Conservation (phyloP, 805 yeast species). For the Wickerhamiella galacta region DNA sequence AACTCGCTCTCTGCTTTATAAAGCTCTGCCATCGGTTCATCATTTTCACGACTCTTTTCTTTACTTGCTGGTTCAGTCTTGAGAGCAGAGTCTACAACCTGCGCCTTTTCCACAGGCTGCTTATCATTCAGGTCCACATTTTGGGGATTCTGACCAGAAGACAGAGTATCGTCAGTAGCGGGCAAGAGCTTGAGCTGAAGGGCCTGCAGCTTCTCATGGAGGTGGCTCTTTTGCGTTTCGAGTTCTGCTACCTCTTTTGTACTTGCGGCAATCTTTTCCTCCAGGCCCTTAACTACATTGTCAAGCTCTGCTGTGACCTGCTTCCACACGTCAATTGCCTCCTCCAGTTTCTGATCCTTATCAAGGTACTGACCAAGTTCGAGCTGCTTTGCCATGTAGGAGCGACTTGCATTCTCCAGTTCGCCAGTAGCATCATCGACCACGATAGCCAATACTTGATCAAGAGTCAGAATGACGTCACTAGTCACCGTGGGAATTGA, state of each 20-base stretch:
- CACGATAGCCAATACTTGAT: constrained; percentile 53
- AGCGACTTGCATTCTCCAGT: constrained; percentile 6
- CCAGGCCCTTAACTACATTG: constrained; percentile 1
- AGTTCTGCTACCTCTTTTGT: background rate
- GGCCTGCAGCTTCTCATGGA: too few species aligned
- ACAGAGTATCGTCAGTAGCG: too few species aligned
- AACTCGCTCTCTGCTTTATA: too few species aligned
- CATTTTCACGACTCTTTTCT: too few species aligned
- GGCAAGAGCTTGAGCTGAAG: too few species aligned
- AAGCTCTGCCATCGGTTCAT: too few species aligned
- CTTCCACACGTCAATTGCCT: constrained; percentile 34
- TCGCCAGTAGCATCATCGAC: constrained; percentile 37
- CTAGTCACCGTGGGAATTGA: background rate
- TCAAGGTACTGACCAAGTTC: constrained; percentile 61
- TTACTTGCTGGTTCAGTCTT: too few species aligned
- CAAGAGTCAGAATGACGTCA: constrained; percentile 32
- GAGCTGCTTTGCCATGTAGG: constrained; percentile 23
- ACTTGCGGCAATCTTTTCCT: background rate
- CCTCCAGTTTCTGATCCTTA: constrained; percentile 31
- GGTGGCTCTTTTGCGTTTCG: background rate
- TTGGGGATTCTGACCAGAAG: background rate
- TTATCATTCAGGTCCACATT: background rate
- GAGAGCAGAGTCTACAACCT: too few species aligned
- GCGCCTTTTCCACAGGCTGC: background rate
- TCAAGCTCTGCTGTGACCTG: constrained; percentile 15